Evolutionary conservation across 2,329 filamentous ascomycete genomes (phyloP), one percentile per base, ranked within the genome.

Genomic region (Paraphoma chrysanthemicola): DNA sequence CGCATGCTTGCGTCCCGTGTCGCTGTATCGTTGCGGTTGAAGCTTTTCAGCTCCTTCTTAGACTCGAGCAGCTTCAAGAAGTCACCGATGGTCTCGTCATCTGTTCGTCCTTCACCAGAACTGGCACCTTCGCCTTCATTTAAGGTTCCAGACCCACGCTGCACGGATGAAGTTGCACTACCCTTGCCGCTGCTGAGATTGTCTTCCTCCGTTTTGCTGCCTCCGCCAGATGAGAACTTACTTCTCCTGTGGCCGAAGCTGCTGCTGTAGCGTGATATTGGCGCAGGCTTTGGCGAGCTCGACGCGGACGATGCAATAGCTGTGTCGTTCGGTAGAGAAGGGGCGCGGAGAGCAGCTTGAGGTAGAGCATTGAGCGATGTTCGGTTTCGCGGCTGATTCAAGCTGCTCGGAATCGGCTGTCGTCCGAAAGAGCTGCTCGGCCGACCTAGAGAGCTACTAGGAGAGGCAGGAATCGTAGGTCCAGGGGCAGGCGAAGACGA

Each of bases 21-120:
- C 16, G 78, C 76, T 36, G 79, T 76, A 59, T 85, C 87, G 66
- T 85, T 88, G 14, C 86, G 83, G 45, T 93, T 88, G 54, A 97
- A 91, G 75, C 89, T 92, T 74, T 87, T 88, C 28, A 95, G 78
- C n/a, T 93, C 94, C 76, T 93, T 96, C 73, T 91, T 91, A 67
- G 88, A 89, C 57, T 98, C 94, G 6, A 99, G 83, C 59, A 92
- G 85, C 69, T 96, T 96, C 59, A 99, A 80, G 67, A 98, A 99
- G 50, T 96, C 93, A 0, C 91, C 92, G 41, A 99, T 96, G 62
- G 95, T 93, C 67, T 97, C 92, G 68, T 96, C 93, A 66, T 98
- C 94, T 0, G 89, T 91, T 82, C 71, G 91, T 82, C 82, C 88
- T 82, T 72, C 89, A 30, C 86, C 88, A 2, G 82, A 85, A 71